Conservation (phyloP, 108 stramenopile genomes). For the Aureococcus anophagefferens region DNA sequence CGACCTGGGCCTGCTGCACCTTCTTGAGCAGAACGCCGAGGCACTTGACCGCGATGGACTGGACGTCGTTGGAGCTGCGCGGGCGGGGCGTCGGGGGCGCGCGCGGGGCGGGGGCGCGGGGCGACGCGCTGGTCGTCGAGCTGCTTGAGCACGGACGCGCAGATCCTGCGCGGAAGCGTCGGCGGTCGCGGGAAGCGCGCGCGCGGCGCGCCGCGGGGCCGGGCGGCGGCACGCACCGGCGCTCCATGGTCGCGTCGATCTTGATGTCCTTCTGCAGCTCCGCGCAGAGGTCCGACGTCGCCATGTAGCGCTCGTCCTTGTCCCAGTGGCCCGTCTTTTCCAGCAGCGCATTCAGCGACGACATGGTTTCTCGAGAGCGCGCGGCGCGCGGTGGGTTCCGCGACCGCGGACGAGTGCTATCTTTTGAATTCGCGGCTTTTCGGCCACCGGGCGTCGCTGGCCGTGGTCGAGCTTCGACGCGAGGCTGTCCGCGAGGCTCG, state of each 20-base stretch:
- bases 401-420: too few relatives aligned
- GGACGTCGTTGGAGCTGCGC: constrained; percentile 94
- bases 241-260: constrained; percentile 67
- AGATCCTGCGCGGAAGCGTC: constrained; percentile 45
- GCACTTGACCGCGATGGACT: constrained; percentile 93
- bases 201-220: neutral
- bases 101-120: too few relatives aligned
- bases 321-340: constrained; percentile 42
- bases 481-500: too few relatives aligned
- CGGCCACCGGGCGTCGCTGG: too few relatives aligned
- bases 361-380: too few relatives aligned
- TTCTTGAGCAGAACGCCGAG: constrained; percentile 78
- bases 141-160: constrained; percentile 72
- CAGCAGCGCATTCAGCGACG: constrained; percentile 15
- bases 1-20: constrained; percentile 78
- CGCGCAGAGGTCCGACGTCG: constrained; percentile 86
- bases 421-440: too few relatives aligned
- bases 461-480: too few relatives aligned
- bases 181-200: neutral
- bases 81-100: too few relatives aligned
- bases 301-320: constrained; percentile 94
- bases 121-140: constrained; percentile 82
- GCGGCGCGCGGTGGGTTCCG: too few relatives aligned
- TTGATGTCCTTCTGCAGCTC: constrained; percentile 41
- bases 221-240: constrained; percentile 18